A percentile compares a stretch with the other conserved stretches of the same genome.
Evolutionary conservation across 2,329 filamentous ascomycete species (phyloP).

Genomic region (Botrytis galanthina): DNA sequence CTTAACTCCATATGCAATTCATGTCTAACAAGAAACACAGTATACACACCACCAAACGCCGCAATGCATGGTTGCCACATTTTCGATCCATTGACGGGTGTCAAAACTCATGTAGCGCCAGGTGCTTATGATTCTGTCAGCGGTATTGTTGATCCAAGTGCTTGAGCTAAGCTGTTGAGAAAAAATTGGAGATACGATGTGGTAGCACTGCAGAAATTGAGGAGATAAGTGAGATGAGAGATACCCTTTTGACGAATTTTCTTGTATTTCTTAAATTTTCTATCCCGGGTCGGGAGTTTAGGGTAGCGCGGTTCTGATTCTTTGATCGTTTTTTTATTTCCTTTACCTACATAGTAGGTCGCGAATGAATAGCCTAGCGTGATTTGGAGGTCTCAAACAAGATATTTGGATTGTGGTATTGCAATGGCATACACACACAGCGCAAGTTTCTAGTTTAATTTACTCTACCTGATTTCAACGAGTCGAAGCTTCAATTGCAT

Average conservation of each 20-base stretch:
- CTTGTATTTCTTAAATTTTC: not conserved
- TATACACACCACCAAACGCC: constrained; percentile 91
- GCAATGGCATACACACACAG: not conserved
- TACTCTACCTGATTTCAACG: not conserved
- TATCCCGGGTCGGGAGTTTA: not conserved
- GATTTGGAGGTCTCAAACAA: not conserved
- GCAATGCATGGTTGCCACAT: constrained; percentile 77
- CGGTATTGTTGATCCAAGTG: not conserved
- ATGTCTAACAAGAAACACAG: constrained; percentile 21
- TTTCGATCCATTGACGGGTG: constrained; percentile 74
- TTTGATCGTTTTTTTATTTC: not conserved
- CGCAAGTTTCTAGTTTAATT: not conserved
- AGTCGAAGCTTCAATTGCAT: not conserved
- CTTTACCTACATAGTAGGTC: not conserved
- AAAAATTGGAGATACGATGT: not conserved
- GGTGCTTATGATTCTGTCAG: constrained; percentile 67
- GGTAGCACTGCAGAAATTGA: not conserved
- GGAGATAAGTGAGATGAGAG: not conserved
- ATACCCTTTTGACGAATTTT: constrained; percentile 6
- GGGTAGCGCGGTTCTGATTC: not conserved
- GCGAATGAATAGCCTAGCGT: not conserved
- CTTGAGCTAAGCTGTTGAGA: not conserved
- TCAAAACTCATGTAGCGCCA: constrained; percentile 67
- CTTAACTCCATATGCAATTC: too few species aligned
- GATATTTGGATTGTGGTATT: not conserved